Conservation (phyloP, 78 protist genomes). For the Bigelowiella natans region DNA sequence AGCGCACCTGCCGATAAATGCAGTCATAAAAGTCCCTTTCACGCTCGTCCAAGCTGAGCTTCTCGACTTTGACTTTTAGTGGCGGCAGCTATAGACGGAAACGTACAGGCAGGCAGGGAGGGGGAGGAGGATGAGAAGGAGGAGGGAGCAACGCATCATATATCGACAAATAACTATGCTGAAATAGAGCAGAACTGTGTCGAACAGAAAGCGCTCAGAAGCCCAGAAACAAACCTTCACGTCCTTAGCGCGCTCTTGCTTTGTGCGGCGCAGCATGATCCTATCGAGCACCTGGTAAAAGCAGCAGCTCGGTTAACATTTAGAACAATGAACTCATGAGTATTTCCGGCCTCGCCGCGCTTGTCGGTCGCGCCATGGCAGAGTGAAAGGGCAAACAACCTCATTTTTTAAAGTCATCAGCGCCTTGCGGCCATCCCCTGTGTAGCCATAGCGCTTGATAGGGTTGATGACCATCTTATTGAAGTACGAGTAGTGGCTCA, state of each 20-base stretch:
- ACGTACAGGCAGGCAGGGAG: neutral
- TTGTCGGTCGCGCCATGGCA: too few relatives aligned
- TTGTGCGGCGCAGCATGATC: conserved; percentile 22
- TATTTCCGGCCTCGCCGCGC: too few relatives aligned
- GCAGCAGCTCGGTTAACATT: too few relatives aligned
- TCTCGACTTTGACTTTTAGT: neutral
- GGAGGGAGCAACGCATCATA: neutral
- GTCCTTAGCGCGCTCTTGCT: neutral
- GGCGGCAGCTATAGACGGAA: neutral
- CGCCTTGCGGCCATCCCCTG: neutral
- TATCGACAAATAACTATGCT: neutral
- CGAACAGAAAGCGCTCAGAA: neutral
- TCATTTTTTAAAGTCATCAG: neutral
- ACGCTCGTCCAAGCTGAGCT: neutral
- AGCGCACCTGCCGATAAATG: conserved; percentile 26
- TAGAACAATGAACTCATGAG: too few relatives aligned
- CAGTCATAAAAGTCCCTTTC: conserved; percentile 45
- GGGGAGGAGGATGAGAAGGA: neutral
- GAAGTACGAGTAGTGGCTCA: conserved; percentile 35
- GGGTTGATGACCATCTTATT: conserved; percentile 40
- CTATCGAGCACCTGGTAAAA: conserved; percentile 17
- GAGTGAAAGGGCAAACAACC: neutral
- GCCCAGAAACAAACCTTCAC: neutral
- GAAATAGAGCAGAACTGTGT: neutral
- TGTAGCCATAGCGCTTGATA: conserved; percentile 36